These are phyloP conservation scores for Claviceps pusilla DNA, from an alignment of 2,329 filamentous ascomycete genomes.

Conservation along the genomic window DNA sequence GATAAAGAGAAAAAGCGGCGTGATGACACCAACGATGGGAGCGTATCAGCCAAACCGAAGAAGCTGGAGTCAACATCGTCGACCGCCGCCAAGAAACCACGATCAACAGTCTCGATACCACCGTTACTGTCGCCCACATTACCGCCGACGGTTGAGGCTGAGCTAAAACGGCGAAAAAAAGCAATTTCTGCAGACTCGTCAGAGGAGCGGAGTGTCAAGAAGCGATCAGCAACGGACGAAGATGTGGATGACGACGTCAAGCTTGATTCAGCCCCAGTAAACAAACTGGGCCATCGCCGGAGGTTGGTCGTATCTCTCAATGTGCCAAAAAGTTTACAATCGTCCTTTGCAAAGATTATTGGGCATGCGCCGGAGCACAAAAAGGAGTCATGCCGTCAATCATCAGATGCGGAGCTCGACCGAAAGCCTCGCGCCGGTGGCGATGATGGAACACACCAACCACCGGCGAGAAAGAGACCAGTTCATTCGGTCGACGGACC, in stretches of 20 bases:
- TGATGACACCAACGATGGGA: slow-evolving; percentile 15
- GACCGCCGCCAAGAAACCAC: slow-evolving; percentile 22
- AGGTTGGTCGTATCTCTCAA: slow-evolving; percentile 30
- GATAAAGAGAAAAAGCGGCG: slow-evolving; percentile 18
- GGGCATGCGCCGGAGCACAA: slow-evolving; percentile 23
- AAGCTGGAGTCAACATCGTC: slow-evolving; percentile 13
- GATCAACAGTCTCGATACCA: slow-evolving; percentile 26
- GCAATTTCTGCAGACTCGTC: slow-evolving; percentile 9
- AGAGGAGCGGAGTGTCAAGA: slow-evolving; percentile 12
- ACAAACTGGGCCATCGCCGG: slow-evolving; percentile 11
- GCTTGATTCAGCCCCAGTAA: background rate
- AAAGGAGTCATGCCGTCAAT: slow-evolving; percentile 19
- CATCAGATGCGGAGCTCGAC: slow-evolving; percentile 9
- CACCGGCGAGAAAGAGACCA: slow-evolving; percentile 34
- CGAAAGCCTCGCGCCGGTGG: slow-evolving; percentile 26
- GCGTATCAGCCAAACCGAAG: slow-evolving; percentile 17
- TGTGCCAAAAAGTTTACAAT: slow-evolving; percentile 31
- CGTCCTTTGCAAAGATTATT: slow-evolving; percentile 31
- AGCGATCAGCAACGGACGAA: slow-evolving; percentile 16
- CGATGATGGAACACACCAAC: slow-evolving; percentile 21
- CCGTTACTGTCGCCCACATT: slow-evolving; percentile 41
- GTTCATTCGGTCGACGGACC: slow-evolving; percentile 20
- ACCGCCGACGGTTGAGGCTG: slow-evolving; percentile 34
- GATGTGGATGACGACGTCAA: slow-evolving; percentile 17
- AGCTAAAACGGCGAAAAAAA: slow-evolving; percentile 19